Evolutionary conservation across 345 rosid species (phyloP).

Genomic region (Bruguiera gymnorhiza): DNA sequence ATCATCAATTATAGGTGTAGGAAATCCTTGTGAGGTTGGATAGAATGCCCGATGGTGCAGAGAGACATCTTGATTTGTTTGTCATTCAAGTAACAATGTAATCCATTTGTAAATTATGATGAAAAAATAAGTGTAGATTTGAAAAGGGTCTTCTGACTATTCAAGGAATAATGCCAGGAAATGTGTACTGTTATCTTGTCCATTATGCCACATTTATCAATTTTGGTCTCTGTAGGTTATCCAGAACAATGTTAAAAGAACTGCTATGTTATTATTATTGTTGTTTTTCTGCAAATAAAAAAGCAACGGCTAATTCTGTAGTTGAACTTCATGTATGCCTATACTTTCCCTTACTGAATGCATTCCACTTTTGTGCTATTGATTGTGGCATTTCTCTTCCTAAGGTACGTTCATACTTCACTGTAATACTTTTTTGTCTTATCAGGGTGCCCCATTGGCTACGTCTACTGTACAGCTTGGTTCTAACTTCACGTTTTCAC

Average conservation of each 20-base stretch:
- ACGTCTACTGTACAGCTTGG: too few species aligned
- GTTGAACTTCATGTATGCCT: not conserved
- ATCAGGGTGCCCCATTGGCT: too few species aligned
- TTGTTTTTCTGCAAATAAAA: conserved; percentile 78
- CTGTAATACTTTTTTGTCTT: too few species aligned
- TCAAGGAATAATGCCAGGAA: not conserved
- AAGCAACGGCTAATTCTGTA: conserved; percentile 59
- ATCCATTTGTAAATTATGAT: not conserved
- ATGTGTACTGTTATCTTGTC: not conserved
- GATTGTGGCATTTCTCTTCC: too few species aligned
- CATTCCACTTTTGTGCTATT: too few species aligned
- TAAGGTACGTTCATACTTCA: too few species aligned
- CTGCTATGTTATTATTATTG: conserved; percentile 54
- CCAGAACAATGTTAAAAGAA: conserved; percentile 45
- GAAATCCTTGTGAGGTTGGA: conserved; percentile 66
- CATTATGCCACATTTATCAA: conserved; percentile 5
- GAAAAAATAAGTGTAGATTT: not conserved
- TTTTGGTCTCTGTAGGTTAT: conserved; percentile 43
- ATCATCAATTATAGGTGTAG: conserved; percentile 70
- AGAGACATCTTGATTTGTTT: conserved; percentile 85
- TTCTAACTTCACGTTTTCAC: too few species aligned
- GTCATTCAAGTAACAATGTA: conserved; percentile 58
- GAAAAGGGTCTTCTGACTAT: too few species aligned
- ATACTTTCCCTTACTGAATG: too few species aligned
- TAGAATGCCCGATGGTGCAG: conserved; percentile 89